Conservation (phyloP, 805 yeast species). For the Starmerella apis region DNA sequence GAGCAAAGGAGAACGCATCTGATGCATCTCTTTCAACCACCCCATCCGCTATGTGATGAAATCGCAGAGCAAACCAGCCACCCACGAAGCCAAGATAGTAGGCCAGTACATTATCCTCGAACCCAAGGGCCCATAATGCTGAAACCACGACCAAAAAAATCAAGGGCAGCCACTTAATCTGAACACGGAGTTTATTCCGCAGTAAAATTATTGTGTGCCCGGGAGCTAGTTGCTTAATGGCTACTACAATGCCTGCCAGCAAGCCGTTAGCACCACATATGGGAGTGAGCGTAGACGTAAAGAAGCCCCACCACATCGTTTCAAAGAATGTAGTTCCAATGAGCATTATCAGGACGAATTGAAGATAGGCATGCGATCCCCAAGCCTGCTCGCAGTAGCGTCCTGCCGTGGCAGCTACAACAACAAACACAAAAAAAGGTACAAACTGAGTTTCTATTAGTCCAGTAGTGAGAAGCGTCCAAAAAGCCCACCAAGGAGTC, state of each 20-base stretch:
- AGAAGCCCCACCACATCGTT: conserved; percentile 13
- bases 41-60: conserved; percentile 49
- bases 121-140: conserved; percentile 27
- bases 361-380: conserved; percentile 45
- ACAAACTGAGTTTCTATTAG: conserved; percentile 40
- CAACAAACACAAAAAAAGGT: conserved; percentile 33
- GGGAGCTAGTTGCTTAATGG: conserved; percentile 54
- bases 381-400: conserved; percentile 56
- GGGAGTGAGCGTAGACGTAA: conserved; percentile 2
- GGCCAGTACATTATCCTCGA: conserved; percentile 23
- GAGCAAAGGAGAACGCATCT: conserved; percentile 72
- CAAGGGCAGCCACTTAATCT: conserved; percentile 35
- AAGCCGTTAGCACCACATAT: conserved; percentile 31
- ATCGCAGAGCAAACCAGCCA: conserved; percentile 70
- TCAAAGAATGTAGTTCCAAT: conserved; percentile 30
- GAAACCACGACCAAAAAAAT: conserved; percentile 31
- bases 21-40: conserved; percentile 71
- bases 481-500: conserved; percentile 28
- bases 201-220: conserved; percentile 46
- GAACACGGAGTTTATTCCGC: conserved; percentile 39
- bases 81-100: conserved; percentile 44
- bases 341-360: conserved; percentile 37
- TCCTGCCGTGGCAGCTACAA: conserved; percentile 44
- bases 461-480: conserved; percentile 42
- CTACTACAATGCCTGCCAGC: conserved; percentile 48